Conservation (phyloP, 352 stramenopile species). For the Pythium folliculosum region DNA sequence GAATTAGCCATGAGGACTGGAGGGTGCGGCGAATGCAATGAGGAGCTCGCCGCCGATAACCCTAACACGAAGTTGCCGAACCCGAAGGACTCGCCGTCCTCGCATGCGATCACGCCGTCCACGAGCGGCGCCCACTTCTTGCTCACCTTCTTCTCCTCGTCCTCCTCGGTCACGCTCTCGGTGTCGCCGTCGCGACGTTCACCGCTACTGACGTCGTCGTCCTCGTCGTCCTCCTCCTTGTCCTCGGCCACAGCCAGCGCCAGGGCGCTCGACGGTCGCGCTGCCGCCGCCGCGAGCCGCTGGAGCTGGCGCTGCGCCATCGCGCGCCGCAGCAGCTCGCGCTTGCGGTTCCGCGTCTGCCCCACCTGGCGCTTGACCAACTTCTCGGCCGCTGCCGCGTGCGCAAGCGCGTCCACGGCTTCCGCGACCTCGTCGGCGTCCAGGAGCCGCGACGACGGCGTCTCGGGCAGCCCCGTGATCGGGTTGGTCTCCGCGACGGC, state of each 20-base stretch:
- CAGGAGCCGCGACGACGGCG: conserved; percentile 42
- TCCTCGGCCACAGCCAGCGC: background rate
- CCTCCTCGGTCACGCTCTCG: no score
- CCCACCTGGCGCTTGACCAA: background rate
- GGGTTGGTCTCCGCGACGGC: conserved; percentile 38
- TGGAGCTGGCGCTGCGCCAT: conserved; percentile 30
- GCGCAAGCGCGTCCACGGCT: background rate
- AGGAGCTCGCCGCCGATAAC: no score
- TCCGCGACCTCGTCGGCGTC: conserved; percentile 8
- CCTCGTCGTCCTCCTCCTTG: background rate
- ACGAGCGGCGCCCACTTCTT: background rate
- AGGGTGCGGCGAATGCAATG: no score
- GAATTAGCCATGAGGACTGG: no score
- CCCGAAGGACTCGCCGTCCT: conserved; percentile 6
- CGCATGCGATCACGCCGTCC: conserved; percentile 1
- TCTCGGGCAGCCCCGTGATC: conserved; percentile 39
- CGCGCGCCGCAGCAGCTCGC: conserved; percentile 33
- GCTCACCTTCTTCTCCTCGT: no score
- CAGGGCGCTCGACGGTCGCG: background rate
- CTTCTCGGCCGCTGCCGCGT: background rate
- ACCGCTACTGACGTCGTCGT: background rate
- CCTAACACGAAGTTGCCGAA: conserved; percentile 32
- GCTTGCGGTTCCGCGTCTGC: conserved; percentile 29
- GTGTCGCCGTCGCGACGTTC: background rate
- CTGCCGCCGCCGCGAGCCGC: conserved; percentile 7